These are phyloP conservation scores for Annulohypoxylon maeteangense DNA, from an alignment of 495 filamentous ascomycete genomes.

Conservation along the genomic window DNA sequence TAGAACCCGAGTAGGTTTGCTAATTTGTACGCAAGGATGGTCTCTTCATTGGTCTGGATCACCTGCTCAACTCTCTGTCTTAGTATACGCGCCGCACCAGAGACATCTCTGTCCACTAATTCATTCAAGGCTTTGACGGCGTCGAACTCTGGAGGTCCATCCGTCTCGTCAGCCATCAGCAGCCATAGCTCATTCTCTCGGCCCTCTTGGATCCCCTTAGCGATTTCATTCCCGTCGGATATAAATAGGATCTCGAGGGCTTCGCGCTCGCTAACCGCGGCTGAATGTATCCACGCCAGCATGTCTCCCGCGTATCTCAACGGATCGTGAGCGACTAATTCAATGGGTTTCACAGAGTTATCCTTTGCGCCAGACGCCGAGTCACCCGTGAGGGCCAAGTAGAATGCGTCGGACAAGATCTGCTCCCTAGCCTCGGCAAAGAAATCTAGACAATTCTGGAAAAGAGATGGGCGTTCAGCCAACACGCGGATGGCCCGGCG, in stretches of 20 bases:
- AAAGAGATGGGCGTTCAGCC: conserved; percentile 87
- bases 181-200: conserved; percentile 90
- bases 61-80: conserved; percentile 89
- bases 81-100: conserved; percentile 78
- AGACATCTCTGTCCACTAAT: conserved; percentile 86
- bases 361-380: conserved; percentile 56
- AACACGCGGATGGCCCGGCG: conserved; percentile 86
- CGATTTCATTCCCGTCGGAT: conserved; percentile 90
- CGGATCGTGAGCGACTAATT: conserved; percentile 90
- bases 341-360: conserved; percentile 84
- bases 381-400: conserved; percentile 85
- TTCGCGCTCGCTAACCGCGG: conserved; percentile 91
- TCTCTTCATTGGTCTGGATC: conserved; percentile 90
- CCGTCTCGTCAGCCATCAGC: conserved; percentile 65
- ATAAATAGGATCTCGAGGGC: conserved; percentile 92
- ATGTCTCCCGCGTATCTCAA: conserved; percentile 96
- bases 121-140: conserved; percentile 85
- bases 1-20: conserved; percentile 92
- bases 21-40: conserved; percentile 87
- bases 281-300: conserved; percentile 96
- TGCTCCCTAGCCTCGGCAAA: conserved; percentile 92
- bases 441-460: conserved; percentile 93
- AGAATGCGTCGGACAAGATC: conserved; percentile 89
- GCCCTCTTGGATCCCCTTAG: conserved; percentile 84
- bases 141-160: conserved; percentile 70